Conservation (phyloP, 2,329 filamentous ascomycete genomes). For the Mycocentrospora acerina region DNA sequence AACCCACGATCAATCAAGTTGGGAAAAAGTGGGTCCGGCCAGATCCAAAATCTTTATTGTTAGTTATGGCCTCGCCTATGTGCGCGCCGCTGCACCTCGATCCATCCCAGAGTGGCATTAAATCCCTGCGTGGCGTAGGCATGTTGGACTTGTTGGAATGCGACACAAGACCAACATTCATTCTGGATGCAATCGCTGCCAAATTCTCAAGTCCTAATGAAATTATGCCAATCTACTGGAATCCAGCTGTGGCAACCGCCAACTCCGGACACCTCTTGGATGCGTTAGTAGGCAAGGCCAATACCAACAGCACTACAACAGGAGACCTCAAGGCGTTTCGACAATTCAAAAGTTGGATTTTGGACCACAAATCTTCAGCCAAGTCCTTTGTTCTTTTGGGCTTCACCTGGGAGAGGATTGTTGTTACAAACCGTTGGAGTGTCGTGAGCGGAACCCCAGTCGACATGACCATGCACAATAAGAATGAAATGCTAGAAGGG, state of each 20-base stretch:
- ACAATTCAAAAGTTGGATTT: constrained; percentile 21
- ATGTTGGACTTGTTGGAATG: constrained; percentile 22
- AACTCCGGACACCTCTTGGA: constrained; percentile 10
- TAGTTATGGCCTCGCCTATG: too few species aligned
- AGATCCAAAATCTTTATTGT: too few species aligned
- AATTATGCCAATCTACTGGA: constrained; percentile 17
- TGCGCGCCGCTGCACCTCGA: too few species aligned
- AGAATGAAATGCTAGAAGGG: background rate
- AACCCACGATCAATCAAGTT: too few species aligned
- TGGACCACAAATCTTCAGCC: background rate
- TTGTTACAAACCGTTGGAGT: constrained; percentile 20
- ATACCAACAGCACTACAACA: background rate
- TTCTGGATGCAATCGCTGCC: constrained; percentile 11
- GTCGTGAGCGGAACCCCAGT: constrained; percentile 17
- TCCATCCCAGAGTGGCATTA: constrained; percentile 4
- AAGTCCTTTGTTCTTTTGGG: constrained; percentile 6
- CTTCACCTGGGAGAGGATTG: constrained; percentile 15
- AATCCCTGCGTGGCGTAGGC: constrained; percentile 13
- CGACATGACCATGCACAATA: background rate
- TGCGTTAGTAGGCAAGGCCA: constrained; percentile 6
- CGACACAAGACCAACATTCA: constrained; percentile 22
- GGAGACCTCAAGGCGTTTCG: constrained; percentile 2
- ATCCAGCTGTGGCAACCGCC: constrained; percentile 19
- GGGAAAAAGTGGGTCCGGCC: too few species aligned
- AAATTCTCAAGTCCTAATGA: background rate